phyloP scores from a whole-genome alignment of 805 yeast genomes.

The Isabelozyma pseudorhagii region DNA sequence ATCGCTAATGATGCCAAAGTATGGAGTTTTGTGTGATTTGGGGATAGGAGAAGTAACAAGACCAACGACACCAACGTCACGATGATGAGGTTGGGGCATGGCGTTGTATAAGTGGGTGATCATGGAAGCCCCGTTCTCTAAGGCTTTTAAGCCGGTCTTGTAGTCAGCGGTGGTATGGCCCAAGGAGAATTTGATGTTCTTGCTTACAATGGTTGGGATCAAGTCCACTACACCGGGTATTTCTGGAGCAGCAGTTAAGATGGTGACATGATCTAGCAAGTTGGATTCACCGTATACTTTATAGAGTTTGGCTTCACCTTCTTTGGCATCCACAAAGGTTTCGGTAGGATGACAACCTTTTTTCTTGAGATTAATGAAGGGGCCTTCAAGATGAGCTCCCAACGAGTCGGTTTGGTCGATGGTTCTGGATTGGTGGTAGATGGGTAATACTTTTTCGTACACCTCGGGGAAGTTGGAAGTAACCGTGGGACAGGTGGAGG shows the following conservation, averaged over 20 bases:
- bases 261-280: conserved; percentile 31
- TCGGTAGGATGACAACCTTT: conserved; percentile 51
- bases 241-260: conserved; percentile 54
- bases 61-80: conserved; percentile 58
- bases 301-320: conserved; percentile 24
- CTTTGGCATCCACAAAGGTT: conserved; percentile 38
- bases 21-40: conserved; percentile 31
- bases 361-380: conserved; percentile 47
- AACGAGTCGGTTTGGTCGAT: conserved; percentile 39
- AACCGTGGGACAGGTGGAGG: conserved; percentile 55
- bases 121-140: conserved; percentile 54
- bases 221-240: conserved; percentile 42
- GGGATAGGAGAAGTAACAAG: conserved; percentile 32
- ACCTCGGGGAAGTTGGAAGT: conserved; percentile 50
- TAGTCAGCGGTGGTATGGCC: conserved; percentile 47
- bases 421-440: conserved; percentile 32
- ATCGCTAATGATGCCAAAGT: conserved; percentile 54
- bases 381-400: conserved; percentile 63
- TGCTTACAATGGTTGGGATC: conserved; percentile 32
- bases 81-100: conserved; percentile 59
- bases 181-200: conserved; percentile 39
- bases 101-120: conserved; percentile 61
- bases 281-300: conserved; percentile 36
- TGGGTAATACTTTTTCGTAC: conserved; percentile 46
- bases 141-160: conserved; percentile 39